Base-by-base conservation (phyloP, 2,329 filamentous ascomycete genomes). In the Macrophomina phaseolina region DNA sequence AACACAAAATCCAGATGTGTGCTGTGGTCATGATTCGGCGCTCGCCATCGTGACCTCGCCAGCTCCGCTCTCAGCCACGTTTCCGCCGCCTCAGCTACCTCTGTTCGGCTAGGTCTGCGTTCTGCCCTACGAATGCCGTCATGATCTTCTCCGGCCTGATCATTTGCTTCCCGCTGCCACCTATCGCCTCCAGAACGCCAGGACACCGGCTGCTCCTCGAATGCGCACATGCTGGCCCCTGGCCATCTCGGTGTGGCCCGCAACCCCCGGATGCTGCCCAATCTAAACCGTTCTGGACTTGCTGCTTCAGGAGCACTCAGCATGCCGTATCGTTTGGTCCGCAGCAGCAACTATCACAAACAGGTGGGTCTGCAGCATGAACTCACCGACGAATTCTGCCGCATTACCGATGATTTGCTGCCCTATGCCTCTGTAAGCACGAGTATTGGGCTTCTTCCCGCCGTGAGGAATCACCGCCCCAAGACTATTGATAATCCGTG, bases 241-340 rank as follows among this genome's bases (percentile, higher is more conserved):
- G 42, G 42, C 42, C 42, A 62, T 62, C 58, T 62, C 58, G 58
- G 42, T 62, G 16, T 46, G 23, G 56, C 55, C 55, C 55, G 55
- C 23, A 36, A 11, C 9, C 18, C 56, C 56, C 58, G 42, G 46
- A 32, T 62, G 58, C 58, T 62, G 58, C 58, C 58, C 58, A 62
- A 62, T 30, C 58, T 49, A 49, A 48, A 48, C 58, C 58, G 28
- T 46, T 61, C 40, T 40, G 34, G 46, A n/a, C 18, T n/a, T 49
- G 9, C 40, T 34, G 56, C 40, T 32, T 61, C 56, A 36, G 56
- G 56, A 61, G 56, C 40, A 30, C 28, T 30, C 23, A 60, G 14
- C 16, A 32, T 38, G 34, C 12, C 52, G 53, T 45, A 34, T 45
- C 18, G 42, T 46, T 48, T 48, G 36, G 56, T 9, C 16, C 16